Evolutionary conservation across 352 stramenopile genomes (phyloP).

Genomic region (Phytopythium sindhum): DNA sequence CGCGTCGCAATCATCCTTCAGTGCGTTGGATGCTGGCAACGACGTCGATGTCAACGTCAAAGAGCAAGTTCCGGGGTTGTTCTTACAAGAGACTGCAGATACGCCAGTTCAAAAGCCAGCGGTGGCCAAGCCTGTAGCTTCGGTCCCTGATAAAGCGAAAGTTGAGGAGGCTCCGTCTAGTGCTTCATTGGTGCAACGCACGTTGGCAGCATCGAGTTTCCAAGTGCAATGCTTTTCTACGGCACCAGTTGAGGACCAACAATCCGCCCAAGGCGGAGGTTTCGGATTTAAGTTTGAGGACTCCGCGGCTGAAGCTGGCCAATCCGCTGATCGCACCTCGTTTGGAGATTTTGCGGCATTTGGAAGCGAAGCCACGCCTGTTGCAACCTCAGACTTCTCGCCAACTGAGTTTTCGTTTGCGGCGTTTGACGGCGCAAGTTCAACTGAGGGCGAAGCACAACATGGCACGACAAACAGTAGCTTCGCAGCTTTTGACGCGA

Average conservation of each 20-base stretch:
- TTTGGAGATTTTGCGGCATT: conserved; percentile 13
- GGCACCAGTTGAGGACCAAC: conserved; percentile 1
- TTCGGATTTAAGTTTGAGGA: conserved; percentile 2
- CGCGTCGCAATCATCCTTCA: conserved; percentile 20
- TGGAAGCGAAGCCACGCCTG: background rate
- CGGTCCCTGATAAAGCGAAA: background rate
- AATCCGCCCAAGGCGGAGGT: background rate
- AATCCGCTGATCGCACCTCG: conserved; percentile 2
- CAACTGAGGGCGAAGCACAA: background rate
- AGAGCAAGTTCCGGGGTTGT: conserved; percentile 5
- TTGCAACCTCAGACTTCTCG: background rate
- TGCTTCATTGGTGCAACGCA: background rate
- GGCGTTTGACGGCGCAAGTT: conserved; percentile 9
- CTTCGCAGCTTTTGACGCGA: conserved; percentile 5
- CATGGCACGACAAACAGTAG: background rate
- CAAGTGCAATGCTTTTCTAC: conserved; percentile 1
- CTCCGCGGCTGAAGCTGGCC: background rate
- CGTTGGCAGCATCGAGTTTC: background rate
- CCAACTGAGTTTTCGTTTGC: conserved; percentile 9
- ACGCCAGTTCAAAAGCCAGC: background rate
- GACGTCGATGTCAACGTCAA: conserved; percentile 21
- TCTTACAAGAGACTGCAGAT: background rate
- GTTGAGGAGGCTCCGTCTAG: background rate
- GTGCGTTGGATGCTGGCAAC: conserved; percentile 22
- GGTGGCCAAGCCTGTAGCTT: background rate